Base-by-base conservation (phyloP, 139 green algal genomes). In the Haematococcus sp. region DNA sequence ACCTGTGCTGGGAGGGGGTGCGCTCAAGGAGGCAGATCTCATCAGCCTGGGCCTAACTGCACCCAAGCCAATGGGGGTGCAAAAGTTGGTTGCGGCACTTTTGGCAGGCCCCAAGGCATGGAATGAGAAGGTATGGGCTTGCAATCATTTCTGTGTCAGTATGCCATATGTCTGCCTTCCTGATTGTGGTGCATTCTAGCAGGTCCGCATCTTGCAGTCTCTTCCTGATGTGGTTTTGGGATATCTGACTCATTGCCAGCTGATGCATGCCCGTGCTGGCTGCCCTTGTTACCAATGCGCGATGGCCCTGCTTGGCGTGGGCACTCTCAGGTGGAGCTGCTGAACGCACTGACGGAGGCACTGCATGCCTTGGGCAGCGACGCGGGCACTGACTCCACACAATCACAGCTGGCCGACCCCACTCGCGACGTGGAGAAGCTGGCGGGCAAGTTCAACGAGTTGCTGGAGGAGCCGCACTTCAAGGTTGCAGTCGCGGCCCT, bases 81-180 rank as follows among this genome's bases (percentile, higher is more conserved):
- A 22, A 28, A 65, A 65, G 25, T 3, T 65, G 28, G 58, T n/a
- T 22, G 58, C 58, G 15, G 58, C 58, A 2, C 30, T 65, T 28
- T 11, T 65, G 11, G 58, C 58, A 34, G 58, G 58, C 4, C 58
- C 58, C n/a, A 65, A 65, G 58, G n/a, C 30, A 11, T 65, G 58
- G 58, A 65, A 30, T 65, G 58, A 65, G 9, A 65, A 65, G 58
- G 58, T 65, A n/a, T n/a, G n/a, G n/a, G n/a, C n/a, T n/a, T n/a
- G n/a, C n/a, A n/a, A n/a, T n/a, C n/a, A n/a, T n/a, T n/a, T n/a
- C n/a, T n/a, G n/a, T n/a, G n/a, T n/a, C n/a, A n/a, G n/a, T n/a
- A n/a, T n/a, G n/a, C n/a, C n/a, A n/a, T n/a, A n/a, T n/a, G n/a
- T n/a, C n/a, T n/a, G n/a, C n/a, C n/a, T n/a, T n/a, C n/a, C n/a